Base-by-base conservation (phyloP, 306 rosid genomes). In the Carpinus fangiana region DNA sequence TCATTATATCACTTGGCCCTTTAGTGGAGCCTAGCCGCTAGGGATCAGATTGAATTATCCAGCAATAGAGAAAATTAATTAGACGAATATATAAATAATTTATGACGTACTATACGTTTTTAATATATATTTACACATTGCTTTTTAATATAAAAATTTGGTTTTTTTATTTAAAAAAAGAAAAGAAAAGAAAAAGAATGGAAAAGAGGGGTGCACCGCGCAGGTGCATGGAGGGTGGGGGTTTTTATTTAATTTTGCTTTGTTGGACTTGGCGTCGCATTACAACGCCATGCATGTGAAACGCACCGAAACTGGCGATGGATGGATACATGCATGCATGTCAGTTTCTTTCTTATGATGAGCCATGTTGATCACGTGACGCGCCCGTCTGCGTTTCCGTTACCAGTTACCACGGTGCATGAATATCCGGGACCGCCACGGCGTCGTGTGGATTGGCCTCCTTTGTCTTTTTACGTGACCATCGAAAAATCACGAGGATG, bases 281-380 rank as follows among this genome's bases (percentile, higher is more conserved):
- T 28, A 61, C 67, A 26, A 60, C 67, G 43, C 68, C 68, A 28
- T 28, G 43, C 41, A 28, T 61, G 68, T 61, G 68, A 61, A 8
- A 31, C 17, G 38, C 43, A 61, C 68, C n/a, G 68, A 61, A 61
- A 28, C 43, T 28, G 43, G n/a, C n/a, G 16, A 28, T 23, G 26
- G 26, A 23, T 23, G 26, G 26, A 23, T 23, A 23, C 1, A 23
- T 43, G 60, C 34, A 2, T 31, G 34, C 34, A 31, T 31, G 34
- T 52, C 21, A 1, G 59, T 73, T 62, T 75, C 51, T 73, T 62
- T 75, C 51, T 8, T 48, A 16, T 7, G 1, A 14, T 5, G 1
- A 26, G 11, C 71, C 78, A 45, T 17, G 9, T 23, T 26, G 1
- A 23, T 23, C 79, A 75, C 79, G 79, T 75, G 79, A 75, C 79